Conservation (phyloP, 2,329 filamentous ascomycete genomes). For the Teratosphaeria nubilosa region DNA sequence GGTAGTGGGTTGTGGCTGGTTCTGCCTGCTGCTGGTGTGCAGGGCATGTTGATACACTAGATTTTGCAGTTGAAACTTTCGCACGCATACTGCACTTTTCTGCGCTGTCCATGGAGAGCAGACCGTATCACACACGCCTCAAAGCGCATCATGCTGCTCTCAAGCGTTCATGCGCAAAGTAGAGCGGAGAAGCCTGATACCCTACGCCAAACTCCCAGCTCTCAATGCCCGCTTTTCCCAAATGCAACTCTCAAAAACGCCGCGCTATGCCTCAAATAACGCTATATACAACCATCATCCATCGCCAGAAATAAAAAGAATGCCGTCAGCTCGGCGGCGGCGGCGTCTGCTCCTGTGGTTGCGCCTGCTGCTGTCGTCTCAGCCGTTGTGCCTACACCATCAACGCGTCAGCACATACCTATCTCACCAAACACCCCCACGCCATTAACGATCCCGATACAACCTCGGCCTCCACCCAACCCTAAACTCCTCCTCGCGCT, state of each 20-base stretch:
- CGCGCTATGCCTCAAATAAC: slow-evolving; percentile 16
- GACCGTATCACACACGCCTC: not conserved
- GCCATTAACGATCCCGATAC: slow-evolving; percentile 62
- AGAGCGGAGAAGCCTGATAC: slow-evolving; percentile 3
- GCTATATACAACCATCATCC: not conserved
- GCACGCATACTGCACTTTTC: not conserved
- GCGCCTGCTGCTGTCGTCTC: slow-evolving; percentile 14
- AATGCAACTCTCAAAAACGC: slow-evolving; percentile 10
- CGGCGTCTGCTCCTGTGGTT: slow-evolving; percentile 1
- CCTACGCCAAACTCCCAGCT: not conserved
- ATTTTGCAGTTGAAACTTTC: not conserved
- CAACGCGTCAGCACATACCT: slow-evolving; percentile 11
- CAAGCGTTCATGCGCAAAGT: not conserved
- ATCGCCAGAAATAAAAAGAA: not conserved
- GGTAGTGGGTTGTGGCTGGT: not conserved
- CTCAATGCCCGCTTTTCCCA: slow-evolving; percentile 2
- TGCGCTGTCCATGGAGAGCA: not conserved
- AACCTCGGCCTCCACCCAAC: slow-evolving; percentile 92
- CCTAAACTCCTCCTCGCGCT: slow-evolving; percentile 66
- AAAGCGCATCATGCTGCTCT: not conserved
- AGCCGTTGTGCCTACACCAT: slow-evolving; percentile 19
- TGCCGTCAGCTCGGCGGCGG: slow-evolving; percentile 10
- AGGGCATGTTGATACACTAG: not conserved
- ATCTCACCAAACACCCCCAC: not conserved
- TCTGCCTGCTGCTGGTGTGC: not conserved